Evolutionary conservation across 2,329 filamentous ascomycete genomes (phyloP).

Genomic region (Basipetospora chlamydospora): DNA sequence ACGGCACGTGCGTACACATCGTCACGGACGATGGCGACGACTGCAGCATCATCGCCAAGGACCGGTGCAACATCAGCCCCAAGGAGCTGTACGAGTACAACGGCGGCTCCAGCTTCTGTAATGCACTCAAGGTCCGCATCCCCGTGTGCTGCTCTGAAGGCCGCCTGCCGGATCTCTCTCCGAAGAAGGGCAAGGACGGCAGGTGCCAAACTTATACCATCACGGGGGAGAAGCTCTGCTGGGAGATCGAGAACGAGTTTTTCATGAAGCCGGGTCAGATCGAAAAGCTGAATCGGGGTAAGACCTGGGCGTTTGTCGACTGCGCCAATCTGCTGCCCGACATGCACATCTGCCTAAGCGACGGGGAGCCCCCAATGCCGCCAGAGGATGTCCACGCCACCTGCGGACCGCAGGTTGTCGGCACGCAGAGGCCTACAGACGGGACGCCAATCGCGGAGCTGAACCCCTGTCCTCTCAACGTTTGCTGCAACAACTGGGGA

Average conservation of each 20-base stretch:
- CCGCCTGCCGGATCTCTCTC: conserved; percentile 12
- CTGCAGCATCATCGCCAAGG: conserved; percentile 19
- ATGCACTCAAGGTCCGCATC: conserved; percentile 9
- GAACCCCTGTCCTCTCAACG: conserved; percentile 31
- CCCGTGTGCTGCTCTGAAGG: conserved; percentile 17
- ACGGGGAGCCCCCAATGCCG: conserved; percentile 20
- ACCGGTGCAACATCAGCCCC: neutral
- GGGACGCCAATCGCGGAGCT: conserved; percentile 21
- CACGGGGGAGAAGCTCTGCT: conserved; percentile 3
- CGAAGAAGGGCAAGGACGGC: conserved; percentile 15
- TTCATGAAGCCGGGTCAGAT: conserved; percentile 17
- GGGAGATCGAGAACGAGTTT: conserved; percentile 15
- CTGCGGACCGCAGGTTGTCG: conserved; percentile 29
- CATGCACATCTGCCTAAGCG: conserved; percentile 19
- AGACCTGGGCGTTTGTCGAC: conserved; percentile 23
- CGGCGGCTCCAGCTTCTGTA: conserved; percentile 10
- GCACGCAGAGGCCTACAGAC: conserved; percentile 18
- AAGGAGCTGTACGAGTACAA: neutral
- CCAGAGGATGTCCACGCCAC: conserved; percentile 15
- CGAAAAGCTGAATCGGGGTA: conserved; percentile 15
- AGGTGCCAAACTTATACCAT: conserved; percentile 16
- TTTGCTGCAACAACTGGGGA: conserved; percentile 22
- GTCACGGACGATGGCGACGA: conserved; percentile 17
- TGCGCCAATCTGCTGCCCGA: conserved; percentile 15
- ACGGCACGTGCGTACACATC: conserved; percentile 23